Evolutionary conservation across 2,329 filamentous ascomycete genomes (phyloP), one percentile per base, ranked within the genome.

Genomic region (Diplocarpon mali): DNA sequence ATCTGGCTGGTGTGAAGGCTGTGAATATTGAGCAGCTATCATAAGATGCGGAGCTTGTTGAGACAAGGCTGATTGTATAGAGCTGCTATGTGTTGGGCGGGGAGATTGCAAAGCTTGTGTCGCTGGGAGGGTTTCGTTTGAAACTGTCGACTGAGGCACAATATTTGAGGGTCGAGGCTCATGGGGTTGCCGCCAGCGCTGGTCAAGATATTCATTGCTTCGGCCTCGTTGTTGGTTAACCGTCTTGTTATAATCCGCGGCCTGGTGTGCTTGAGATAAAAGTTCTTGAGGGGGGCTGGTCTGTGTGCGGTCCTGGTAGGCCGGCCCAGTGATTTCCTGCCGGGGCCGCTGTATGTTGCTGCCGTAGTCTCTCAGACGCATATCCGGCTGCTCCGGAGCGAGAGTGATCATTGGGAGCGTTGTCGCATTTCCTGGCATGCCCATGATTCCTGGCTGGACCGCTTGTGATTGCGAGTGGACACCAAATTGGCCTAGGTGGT

Each of bases 161-260:
- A 60, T 45, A 34, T 57, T 67, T n/a, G 72, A 68, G 15, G 67
- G 66, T 3, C 85, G 80, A 47, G 83, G 78, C 60, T 95, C 87
- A 53, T 93, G 88, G 10, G 85, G 82, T 49, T 84, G 76, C 52
- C 83, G 77, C 84, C 89, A 96, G 53, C 88, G 75, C 44, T 78
- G 80, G 44, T 90, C 80, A 52, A 94, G 71, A 54, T 87, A 93
- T 47, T 89, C 81, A 47, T 73, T 76, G 47, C 92, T 83, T 65
- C 84, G 81, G 32, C 79, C 78, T 47, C 90, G 82, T 63, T 89
- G 83, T 55, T 84, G 76, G 58, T 84, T 87, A 41, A 96, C 71
- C 38, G 76, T 75, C 57, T 92, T 87, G 67, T 90, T 96, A 67
- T 83, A 94, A 55, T 96, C 90, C 46, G 87, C 86, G 14, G 90